These are phyloP conservation scores for Vararia minispora DNA, from an alignment of 768 basidiomycete genomes.

Conservation along the genomic window DNA sequence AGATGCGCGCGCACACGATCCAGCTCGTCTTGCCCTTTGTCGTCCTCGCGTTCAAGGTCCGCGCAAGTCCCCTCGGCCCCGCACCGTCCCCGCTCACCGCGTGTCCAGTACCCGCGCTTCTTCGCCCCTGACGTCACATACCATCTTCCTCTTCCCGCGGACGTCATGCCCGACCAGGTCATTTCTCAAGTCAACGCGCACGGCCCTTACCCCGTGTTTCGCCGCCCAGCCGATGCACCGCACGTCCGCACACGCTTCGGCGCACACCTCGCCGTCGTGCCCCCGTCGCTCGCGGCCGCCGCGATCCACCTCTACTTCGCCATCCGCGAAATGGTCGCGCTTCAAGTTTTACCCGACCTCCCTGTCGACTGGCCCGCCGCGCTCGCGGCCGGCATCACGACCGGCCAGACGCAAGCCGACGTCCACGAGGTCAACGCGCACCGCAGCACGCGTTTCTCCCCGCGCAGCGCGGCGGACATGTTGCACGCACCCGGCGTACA, in stretches of 20 bases:
- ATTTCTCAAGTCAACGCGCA: conserved; percentile 27
- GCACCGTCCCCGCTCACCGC: no score
- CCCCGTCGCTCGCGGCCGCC: conserved; percentile 41
- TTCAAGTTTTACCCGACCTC: conserved; percentile 27
- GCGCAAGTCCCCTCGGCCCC: no score
- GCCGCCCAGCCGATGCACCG: conserved; percentile 15
- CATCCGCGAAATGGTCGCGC: conserved; percentile 47
- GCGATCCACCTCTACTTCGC: conserved; percentile 57
- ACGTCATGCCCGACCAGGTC: conserved; percentile 14
- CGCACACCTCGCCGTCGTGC: conserved; percentile 15
- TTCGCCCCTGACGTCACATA: conserved; percentile 55
- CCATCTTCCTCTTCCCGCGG: conserved; percentile 33
- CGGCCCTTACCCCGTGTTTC: conserved; percentile 40
- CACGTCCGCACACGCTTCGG: conserved; percentile 15
- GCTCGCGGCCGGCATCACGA: conserved; percentile 18
- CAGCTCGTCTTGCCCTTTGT: conserved; percentile 9
- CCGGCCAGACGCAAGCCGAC: conserved; percentile 47
- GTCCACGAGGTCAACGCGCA: conserved; percentile 43
- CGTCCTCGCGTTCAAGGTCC: no score
- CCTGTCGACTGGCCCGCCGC: conserved; percentile 22
- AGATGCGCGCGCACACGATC: conserved; percentile 20
- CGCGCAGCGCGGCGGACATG: conserved; percentile 16
- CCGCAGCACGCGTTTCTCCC: conserved; percentile 23
- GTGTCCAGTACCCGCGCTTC: conserved; percentile 39
- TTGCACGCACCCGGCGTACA: conserved; percentile 18